Evolutionary conservation across 148 eudicot genomes (phyloP).

Genomic region (Chenopodium berlandieri): DNA sequence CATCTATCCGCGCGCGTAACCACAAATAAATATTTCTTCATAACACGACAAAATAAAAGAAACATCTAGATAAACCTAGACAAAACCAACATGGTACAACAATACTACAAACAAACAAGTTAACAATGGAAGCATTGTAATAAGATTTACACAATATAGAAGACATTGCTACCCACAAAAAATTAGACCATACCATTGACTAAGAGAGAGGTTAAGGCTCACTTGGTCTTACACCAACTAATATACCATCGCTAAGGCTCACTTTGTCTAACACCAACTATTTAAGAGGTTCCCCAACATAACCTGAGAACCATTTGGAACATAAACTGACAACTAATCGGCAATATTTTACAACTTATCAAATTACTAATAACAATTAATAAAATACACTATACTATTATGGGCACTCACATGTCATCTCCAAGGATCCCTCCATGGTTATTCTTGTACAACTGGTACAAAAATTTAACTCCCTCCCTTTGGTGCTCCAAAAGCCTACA

Average conservation of each 20-base stretch:
- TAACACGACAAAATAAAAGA: not conserved
- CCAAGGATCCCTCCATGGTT: slow-evolving; percentile 97
- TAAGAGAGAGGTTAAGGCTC: no score
- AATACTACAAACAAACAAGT: not conserved
- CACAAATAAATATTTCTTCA: not conserved
- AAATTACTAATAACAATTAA: not conserved
- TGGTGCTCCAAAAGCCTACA: slow-evolving; percentile 93
- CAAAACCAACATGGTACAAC: not conserved
- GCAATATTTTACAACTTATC: not conserved
- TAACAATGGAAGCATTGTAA: not conserved
- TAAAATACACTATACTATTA: not conserved
- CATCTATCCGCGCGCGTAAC: no score
- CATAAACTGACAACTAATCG: not conserved
- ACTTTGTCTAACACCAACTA: no score
- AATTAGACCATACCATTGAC: not conserved
- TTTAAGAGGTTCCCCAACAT: no score
- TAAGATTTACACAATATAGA: not conserved
- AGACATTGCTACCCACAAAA: not conserved
- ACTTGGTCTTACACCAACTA: no score
- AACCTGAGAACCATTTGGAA: no score
- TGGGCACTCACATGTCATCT: slow-evolving; percentile 84
- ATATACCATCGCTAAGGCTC: no score
- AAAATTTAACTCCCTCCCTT: slow-evolving; percentile 75
- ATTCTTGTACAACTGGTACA: slow-evolving; percentile 70
- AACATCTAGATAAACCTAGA: not conserved